Conservation (phyloP, 1,284 basidiomycete genomes). For the Ustilago sp. region DNA sequence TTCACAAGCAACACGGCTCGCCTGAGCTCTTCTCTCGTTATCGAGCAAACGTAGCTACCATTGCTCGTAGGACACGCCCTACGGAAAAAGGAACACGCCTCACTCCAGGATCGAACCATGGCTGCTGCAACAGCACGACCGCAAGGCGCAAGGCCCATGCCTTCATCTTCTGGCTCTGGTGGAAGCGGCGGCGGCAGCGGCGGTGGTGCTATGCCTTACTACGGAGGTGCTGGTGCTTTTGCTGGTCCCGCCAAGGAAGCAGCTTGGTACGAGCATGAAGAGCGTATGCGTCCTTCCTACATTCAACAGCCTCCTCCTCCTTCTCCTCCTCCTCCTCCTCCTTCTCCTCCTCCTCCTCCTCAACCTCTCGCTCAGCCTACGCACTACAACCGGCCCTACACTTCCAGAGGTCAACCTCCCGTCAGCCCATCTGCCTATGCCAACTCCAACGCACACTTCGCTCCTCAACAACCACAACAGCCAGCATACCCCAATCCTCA, state of each 20-base stretch:
- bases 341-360: conserved; percentile 18
- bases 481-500: conserved; percentile 15
- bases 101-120: conserved; percentile 14
- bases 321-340: conserved; percentile 19
- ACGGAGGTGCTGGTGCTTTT: conserved; percentile 16
- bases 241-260: conserved; percentile 44
- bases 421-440: conserved; percentile 31
- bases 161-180: conserved; percentile 37
- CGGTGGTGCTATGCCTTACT: conserved; percentile 19
- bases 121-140: conserved; percentile 36
- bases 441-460: conserved; percentile 6
- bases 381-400: conserved; percentile 34
- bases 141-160: conserved; percentile 48
- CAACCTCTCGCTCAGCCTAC: conserved; percentile 25
- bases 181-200: conserved; percentile 24
- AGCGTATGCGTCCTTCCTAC: conserved; percentile 61
- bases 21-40: no score
- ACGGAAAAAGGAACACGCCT: not conserved
- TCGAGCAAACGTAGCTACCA: no score
- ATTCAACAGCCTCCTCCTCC: conserved; percentile 49
- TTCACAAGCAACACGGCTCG: not conserved
- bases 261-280: conserved; percentile 64
- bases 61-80: no score
- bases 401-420: conserved; percentile 22
- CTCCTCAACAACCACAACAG: conserved; percentile 13